A percentile compares a stretch with the other conserved stretches of the same genome.
These are phyloP conservation scores for Kondoa malvinella DNA, from an alignment of 768 basidiomycete genomes.

Conservation along the genomic window DNA sequence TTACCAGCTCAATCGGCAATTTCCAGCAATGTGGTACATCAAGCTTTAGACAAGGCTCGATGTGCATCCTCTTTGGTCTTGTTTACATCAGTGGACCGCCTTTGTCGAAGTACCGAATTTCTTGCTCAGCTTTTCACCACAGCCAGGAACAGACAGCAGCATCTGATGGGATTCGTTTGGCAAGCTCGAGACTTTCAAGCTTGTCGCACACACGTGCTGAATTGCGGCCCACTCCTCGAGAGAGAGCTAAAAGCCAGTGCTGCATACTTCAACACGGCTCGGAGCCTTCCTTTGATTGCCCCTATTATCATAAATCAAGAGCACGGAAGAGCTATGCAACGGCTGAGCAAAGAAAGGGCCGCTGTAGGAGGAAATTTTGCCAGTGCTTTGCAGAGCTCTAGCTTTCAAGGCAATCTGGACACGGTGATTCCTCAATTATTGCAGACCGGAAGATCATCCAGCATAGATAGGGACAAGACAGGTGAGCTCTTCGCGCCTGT, in stretches of 20 bases:
- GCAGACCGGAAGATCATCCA: background rate
- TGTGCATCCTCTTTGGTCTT: background rate
- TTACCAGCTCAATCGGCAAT: background rate
- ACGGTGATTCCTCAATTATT: background rate
- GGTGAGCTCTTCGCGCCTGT: background rate
- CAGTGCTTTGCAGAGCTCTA: background rate
- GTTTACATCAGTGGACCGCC: background rate
- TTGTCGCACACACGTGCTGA: background rate
- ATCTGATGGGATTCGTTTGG: background rate
- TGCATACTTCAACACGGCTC: background rate
- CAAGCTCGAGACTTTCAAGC: background rate
- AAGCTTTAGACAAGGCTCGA: background rate
- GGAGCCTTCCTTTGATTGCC: background rate
- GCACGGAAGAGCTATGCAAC: background rate
- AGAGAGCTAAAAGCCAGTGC: background rate
- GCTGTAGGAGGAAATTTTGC: background rate
- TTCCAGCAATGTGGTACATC: background rate
- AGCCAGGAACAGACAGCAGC: background rate
- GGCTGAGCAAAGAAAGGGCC: background rate
- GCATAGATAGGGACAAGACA: background rate
- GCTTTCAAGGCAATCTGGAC: background rate
- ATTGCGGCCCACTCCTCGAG: background rate
- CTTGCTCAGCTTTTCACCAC: background rate
- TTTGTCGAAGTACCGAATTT: background rate
- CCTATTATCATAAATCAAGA: background rate